Conservation (phyloP, 306 rosid species). For the Prunus persica region Prunus_persica_NCBIv2 NC_034009.1:43819001-43819500, state of each 20-base stretch:
- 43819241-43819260: not conserved
- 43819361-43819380: not conserved
- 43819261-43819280: not conserved
- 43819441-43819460: not conserved
- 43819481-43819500: not conserved
- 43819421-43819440: not conserved
- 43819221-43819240: not conserved
- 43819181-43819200: not conserved
- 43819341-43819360: not conserved
- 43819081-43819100: constrained; percentile 21
- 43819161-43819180: not conserved
- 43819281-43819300: not conserved
- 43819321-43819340: not conserved
- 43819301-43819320: not conserved
- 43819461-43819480: not conserved
- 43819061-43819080: constrained; percentile 31
- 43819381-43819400: not conserved
- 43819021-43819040: constrained; percentile 38
- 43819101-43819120: constrained; percentile 26
- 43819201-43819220: not conserved
- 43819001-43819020: constrained; percentile 31
- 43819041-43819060: constrained; percentile 31
- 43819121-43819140: not conserved
- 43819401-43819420: not conserved
- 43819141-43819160: not conserved